Evolutionary conservation across 257 asterid species (phyloP).

Genomic region (Solanum rostratum): DNA sequence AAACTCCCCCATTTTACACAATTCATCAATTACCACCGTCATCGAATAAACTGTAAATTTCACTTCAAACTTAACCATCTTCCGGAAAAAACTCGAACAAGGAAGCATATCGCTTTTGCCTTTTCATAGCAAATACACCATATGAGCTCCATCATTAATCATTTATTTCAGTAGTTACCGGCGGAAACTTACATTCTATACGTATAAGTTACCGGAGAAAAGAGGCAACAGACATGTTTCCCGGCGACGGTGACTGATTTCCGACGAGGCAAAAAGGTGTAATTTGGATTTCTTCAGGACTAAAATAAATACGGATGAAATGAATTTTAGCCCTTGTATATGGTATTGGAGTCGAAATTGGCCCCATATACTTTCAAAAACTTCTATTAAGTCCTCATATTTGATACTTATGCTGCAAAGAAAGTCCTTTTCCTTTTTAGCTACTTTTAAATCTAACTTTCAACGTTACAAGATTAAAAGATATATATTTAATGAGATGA

Average conservation of each 20-base stretch:
- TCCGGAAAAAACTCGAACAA: slow-evolving; percentile 34
- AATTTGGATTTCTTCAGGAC: neutral
- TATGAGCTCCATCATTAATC: slow-evolving; percentile 23
- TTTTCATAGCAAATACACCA: slow-evolving; percentile 55
- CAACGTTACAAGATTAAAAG: too few species aligned
- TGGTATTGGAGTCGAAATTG: neutral
- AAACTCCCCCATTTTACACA: slow-evolving; percentile 47
- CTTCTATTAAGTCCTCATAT: neutral
- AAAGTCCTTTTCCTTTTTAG: neutral
- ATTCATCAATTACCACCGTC: slow-evolving; percentile 55
- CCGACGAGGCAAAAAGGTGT: neutral
- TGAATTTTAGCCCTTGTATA: neutral
- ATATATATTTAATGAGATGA: too few species aligned
- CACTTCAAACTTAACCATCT: slow-evolving; percentile 46
- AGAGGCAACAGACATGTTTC: neutral
- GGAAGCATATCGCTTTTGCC: slow-evolving; percentile 24
- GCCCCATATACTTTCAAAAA: neutral
- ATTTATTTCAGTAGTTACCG: neutral
- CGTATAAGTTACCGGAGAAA: neutral
- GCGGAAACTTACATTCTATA: neutral
- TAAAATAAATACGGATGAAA: neutral
- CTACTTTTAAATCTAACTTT: too few species aligned
- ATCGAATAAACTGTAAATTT: slow-evolving; percentile 52
- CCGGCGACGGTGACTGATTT: neutral
- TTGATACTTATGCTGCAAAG: neutral